Percentiles rank a stretch among this genome's conserved stretches.
Conservation (phyloP, 1,284 basidiomycete species). For the Malassezia japonica region DNA sequence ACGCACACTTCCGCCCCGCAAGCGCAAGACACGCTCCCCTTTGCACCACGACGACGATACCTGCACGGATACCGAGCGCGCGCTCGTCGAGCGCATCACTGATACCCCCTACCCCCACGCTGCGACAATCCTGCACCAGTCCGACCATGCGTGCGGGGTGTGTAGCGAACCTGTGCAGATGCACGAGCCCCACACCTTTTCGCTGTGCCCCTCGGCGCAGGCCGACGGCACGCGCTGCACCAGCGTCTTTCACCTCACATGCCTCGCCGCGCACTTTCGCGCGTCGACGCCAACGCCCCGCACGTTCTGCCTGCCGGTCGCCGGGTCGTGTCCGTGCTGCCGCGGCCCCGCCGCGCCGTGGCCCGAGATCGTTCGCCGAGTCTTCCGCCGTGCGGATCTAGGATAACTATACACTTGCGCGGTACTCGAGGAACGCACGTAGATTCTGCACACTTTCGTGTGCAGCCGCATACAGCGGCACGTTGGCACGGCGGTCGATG, state of each 20-base stretch:
- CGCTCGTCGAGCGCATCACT: background rate
- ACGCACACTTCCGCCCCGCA: background rate
- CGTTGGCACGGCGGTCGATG: slow-evolving; percentile 2
- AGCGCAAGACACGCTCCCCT: background rate
- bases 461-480: slow-evolving; percentile 2
- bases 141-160: background rate
- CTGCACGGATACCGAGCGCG: background rate
- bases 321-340: slow-evolving; percentile 6
- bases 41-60: background rate
- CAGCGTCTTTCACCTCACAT: slow-evolving; percentile 10
- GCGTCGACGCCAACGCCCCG: background rate
- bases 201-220: background rate
- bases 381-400: slow-evolving; percentile 9
- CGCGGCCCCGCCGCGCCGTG: slow-evolving; percentile 1
- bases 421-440: slow-evolving; percentile 14
- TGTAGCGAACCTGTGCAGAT: background rate
- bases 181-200: background rate
- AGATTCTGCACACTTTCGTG: slow-evolving; percentile 39
- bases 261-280: slow-evolving; percentile 5
- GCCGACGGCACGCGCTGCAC: background rate
- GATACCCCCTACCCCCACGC: background rate
- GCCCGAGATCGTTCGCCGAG: slow-evolving; percentile 10
- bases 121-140: background rate
- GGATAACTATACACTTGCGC: background rate
- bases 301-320: slow-evolving; percentile 10